Evolutionary conservation across 345 rosid species (phyloP).

Genomic region (Brassica carinata): DNA sequence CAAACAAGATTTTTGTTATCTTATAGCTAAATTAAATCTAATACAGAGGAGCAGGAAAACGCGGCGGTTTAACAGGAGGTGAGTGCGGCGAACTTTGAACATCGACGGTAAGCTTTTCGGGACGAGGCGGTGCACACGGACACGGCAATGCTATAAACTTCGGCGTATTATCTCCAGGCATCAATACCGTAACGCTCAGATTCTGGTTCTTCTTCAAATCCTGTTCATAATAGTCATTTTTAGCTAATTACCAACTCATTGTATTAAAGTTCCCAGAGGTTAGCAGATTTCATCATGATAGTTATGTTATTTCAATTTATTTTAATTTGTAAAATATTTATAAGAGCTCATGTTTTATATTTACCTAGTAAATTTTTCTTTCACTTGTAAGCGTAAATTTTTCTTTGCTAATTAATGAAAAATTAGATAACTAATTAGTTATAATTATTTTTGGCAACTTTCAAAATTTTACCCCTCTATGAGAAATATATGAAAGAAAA

Average conservation of each 20-base stretch:
- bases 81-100: constrained; percentile 49
- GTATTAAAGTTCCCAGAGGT: not conserved
- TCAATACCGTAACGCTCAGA: constrained; percentile 76
- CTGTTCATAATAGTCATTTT: constrained; percentile 34
- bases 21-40: constrained; percentile 40
- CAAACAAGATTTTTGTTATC: constrained; percentile 29
- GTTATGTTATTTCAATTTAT: not conserved
- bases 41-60: constrained; percentile 70
- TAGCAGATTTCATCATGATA: not conserved
- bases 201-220: constrained; percentile 50
- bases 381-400: not conserved
- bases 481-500: not conserved
- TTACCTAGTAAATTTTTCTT: not conserved
- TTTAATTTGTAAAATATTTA: not conserved
- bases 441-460: not conserved
- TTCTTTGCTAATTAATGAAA: not conserved
- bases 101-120: constrained; percentile 46
- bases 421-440: not conserved
- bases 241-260: not conserved
- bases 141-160: constrained; percentile 95
- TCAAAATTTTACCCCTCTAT: not conserved
- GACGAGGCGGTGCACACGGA: constrained; percentile 68
- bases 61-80: constrained; percentile 51
- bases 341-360: not conserved
- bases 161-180: constrained; percentile 87